Conservation (phyloP, 148 eudicot genomes). For the Polygonum maritimum region DNA sequence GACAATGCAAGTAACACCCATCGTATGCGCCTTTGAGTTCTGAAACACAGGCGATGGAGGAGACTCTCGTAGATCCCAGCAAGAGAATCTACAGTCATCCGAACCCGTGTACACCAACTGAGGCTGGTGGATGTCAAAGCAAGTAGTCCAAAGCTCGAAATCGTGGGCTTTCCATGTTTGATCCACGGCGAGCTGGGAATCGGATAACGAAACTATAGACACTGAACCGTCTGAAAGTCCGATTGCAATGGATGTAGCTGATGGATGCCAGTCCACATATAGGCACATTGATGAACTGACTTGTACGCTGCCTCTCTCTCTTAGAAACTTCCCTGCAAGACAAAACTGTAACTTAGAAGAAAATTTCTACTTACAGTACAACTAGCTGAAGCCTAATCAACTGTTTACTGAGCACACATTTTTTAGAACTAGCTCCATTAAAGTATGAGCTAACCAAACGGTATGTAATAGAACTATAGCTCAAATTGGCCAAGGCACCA, state of each 20-base stretch:
- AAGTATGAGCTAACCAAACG: too few species aligned
- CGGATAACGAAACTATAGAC: conserved; percentile 49
- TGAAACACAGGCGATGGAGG: conserved; percentile 50
- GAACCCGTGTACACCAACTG: conserved; percentile 77
- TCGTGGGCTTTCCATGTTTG: conserved; percentile 90
- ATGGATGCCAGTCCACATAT: conserved; percentile 74
- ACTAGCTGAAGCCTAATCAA: not conserved
- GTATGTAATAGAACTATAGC: not conserved
- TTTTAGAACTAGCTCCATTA: not conserved
- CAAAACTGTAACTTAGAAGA: not conserved
- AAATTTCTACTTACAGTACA: not conserved
- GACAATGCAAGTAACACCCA: conserved; percentile 88
- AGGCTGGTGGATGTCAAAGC: conserved; percentile 78
- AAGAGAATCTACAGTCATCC: conserved; percentile 77
- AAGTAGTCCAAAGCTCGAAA: conserved; percentile 82
- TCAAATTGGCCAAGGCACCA: not conserved
- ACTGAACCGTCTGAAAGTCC: conserved; percentile 89
- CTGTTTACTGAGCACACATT: not conserved
- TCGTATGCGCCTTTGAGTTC: conserved; percentile 60
- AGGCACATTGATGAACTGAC: conserved; percentile 91
- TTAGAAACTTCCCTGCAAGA: conserved; percentile 36
- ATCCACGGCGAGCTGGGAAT: conserved; percentile 36
- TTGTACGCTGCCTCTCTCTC: conserved; percentile 32
- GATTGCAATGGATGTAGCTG: conserved; percentile 57
- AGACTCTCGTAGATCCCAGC: conserved; percentile 73